Evolutionary conservation across 495 filamentous ascomycete species (phyloP), one percentile per base, ranked within the genome.

Genomic region (Aspergillus biplanus): DNA sequence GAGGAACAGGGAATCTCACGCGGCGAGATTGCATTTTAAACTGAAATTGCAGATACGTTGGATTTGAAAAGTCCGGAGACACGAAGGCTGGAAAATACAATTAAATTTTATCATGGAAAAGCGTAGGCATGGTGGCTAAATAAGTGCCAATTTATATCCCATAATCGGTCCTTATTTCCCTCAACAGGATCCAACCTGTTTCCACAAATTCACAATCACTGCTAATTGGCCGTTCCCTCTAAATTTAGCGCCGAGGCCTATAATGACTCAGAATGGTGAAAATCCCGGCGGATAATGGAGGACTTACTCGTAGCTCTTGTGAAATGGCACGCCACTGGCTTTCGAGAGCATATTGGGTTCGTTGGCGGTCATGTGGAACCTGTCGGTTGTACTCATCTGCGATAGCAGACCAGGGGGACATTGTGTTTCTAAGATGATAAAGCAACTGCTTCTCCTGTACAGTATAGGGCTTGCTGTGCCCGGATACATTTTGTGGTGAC

Each of bases 381-480:
- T 52, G 34, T 65, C 44, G n/a, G 44, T 65, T 65, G 47, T 59
- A 65, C 11, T 33, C 50, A 8, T 27, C 31, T 37, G 33, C 49
- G 16, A 65, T 61, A 49, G 47, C 37, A 13, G 37, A 6, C 57
- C 37, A 65, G 13, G 27, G 34, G 33, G 56, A 34, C 18, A 37
- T 16, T 7, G 31, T n/a, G 18, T 33, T 16, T 35, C 56, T 59
- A 1, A 65, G 57, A 15, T 33, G 4, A 33, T 55, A 35, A 18
- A 65, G 16, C 47, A 65, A 35, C 27, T 55, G 7, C 21, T 61
- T 49, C 18, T 65, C 57, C 18, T 60, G 35, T 6, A 21, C 4
- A 50, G 53, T 49, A 39, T 63, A 63, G 27, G 15, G 61, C 52
- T 57, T 63, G 32, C 56, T 63, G 34, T 63, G 53, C 13, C 61